Conservation (phyloP, 2,329 filamentous ascomycete species). For the Alternaria consortialis region DNA sequence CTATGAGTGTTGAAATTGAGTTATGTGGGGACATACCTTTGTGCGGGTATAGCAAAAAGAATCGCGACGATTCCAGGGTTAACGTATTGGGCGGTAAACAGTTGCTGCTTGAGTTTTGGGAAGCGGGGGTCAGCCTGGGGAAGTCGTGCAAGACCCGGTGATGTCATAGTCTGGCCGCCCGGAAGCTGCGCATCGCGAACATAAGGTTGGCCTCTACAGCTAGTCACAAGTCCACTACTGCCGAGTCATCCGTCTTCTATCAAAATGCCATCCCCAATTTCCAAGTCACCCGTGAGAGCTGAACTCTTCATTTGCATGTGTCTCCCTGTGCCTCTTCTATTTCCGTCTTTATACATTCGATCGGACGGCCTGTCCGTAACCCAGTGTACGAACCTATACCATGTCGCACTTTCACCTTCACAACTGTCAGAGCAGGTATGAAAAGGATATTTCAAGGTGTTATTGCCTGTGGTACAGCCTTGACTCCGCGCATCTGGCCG, state of each 20-base stretch:
- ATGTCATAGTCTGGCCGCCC: constrained; percentile 28
- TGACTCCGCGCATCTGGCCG: neutral
- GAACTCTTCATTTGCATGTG: neutral
- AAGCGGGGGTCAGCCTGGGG: constrained; percentile 24
- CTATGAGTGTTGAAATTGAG: neutral
- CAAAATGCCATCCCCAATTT: neutral
- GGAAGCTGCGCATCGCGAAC: constrained; percentile 25
- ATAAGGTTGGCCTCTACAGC: neutral
- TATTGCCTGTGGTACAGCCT: neutral
- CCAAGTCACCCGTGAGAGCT: neutral
- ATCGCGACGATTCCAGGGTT: constrained; percentile 3
- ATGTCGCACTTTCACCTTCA: neutral
- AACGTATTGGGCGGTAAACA: constrained; percentile 24
- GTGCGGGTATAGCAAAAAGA: constrained; percentile 1
- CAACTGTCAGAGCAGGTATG: neutral
- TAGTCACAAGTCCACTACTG: constrained; percentile 5
- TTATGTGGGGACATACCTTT: constrained; percentile 19
- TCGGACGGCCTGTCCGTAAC: neutral
- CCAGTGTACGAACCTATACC: neutral
- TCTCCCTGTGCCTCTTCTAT: neutral
- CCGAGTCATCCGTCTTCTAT: constrained; percentile 8
- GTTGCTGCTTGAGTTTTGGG: constrained; percentile 28
- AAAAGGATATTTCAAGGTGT: neutral
- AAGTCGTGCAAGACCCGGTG: constrained; percentile 27
- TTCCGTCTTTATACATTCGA: neutral